Percentiles rank a stretch among this genome's conserved stretches.
Conservation (phyloP, 176 grass and related monocot genomes). For the Eragrostis nindensis region DNA sequence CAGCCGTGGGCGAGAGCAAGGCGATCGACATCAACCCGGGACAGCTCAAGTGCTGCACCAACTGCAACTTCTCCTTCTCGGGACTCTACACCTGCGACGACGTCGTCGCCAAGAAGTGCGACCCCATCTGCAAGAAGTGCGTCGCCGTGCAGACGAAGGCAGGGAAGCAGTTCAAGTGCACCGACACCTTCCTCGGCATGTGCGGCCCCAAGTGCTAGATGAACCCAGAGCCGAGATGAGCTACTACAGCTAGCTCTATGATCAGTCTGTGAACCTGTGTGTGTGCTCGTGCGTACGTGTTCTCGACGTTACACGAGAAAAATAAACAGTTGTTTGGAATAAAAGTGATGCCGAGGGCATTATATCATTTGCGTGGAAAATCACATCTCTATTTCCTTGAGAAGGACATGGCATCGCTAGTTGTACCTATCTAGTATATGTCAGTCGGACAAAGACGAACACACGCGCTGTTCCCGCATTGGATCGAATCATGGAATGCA, state of each 20-base stretch:
- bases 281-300: neutral
- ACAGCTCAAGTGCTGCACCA: conserved; percentile 38
- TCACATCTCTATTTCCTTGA: neutral
- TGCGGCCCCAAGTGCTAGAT: conserved; percentile 13
- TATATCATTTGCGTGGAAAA: neutral
- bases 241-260: neutral
- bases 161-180: conserved; percentile 14
- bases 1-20: conserved; percentile 33
- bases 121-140: conserved; percentile 38
- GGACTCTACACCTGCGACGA: conserved; percentile 50
- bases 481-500: neutral
- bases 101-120: conserved; percentile 18
- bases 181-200: conserved; percentile 45
- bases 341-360: neutral
- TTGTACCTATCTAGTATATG: neutral
- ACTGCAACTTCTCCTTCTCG: conserved; percentile 49
- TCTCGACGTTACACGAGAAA: conserved; percentile 1
- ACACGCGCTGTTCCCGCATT: no score
- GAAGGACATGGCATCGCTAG: neutral
- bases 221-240: neutral
- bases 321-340: conserved; percentile 35
- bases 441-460: neutral
- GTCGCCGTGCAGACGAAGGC: conserved; percentile 1
- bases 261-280: neutral
- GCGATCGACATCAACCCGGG: conserved; percentile 40